These are phyloP conservation scores for Cladochytrium replicatum DNA, from an alignment of 192 early-diverging fungal genomes.

Conservation along the genomic window DNA sequence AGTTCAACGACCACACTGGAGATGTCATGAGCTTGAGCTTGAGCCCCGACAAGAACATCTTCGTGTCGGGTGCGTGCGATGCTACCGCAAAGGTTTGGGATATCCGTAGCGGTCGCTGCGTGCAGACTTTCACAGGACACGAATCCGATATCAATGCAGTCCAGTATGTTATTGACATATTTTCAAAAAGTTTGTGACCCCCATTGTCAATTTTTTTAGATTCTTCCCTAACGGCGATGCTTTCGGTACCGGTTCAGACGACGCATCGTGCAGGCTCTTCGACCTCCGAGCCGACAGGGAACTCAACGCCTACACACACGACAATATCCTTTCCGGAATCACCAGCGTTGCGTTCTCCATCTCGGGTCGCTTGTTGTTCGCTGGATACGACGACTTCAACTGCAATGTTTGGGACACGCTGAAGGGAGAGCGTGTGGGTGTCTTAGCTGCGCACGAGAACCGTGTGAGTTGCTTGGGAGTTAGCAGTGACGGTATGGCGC, in stretches of 20 bases:
- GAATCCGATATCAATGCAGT: slow-evolving; percentile 99
- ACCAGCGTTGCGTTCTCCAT: slow-evolving; percentile 96
- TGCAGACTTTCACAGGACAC: slow-evolving; percentile 96
- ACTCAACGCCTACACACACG: slow-evolving; percentile 95
- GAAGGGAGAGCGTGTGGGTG: slow-evolving; percentile 88
- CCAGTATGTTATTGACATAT: slow-evolving; percentile 48
- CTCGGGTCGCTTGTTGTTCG: slow-evolving; percentile 93
- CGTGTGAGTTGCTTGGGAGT: slow-evolving; percentile 95
- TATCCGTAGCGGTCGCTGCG: slow-evolving; percentile 89
- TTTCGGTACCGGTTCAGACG: slow-evolving; percentile 96
- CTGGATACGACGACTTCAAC: slow-evolving; percentile 98
- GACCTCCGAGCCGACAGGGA: slow-evolving; percentile 97
- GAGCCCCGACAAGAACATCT: slow-evolving; percentile 86
- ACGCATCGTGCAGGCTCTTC: slow-evolving; percentile 95
- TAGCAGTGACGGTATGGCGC: slow-evolving; percentile 92
- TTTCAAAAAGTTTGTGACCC: neutral
- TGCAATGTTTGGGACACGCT: slow-evolving; percentile 99
- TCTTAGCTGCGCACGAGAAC: slow-evolving; percentile 91
- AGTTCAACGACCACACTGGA: slow-evolving; percentile 96
- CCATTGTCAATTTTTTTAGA: slow-evolving; percentile 27
- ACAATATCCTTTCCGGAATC: slow-evolving; percentile 97
- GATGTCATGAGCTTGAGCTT: slow-evolving; percentile 98
- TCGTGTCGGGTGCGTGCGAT: slow-evolving; percentile 98
- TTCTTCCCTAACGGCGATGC: slow-evolving; percentile 99
- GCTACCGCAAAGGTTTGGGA: slow-evolving; percentile 99